Evolutionary conservation across 2,329 filamentous ascomycete species (phyloP).

Genomic region (Hysterium pulicare): DNA sequence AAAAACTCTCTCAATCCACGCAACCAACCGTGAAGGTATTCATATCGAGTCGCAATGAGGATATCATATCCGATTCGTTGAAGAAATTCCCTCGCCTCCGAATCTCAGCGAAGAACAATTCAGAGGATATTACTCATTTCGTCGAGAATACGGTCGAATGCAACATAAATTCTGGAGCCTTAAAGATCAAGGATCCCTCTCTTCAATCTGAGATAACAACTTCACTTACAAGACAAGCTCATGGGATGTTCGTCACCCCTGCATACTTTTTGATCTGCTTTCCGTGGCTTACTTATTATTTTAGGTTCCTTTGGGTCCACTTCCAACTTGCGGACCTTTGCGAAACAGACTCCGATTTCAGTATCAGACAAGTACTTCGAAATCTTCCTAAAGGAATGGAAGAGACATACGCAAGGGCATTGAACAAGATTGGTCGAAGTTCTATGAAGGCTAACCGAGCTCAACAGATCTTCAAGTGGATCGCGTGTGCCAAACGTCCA

Average conservation of each 20-base stretch:
- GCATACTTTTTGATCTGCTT: background rate
- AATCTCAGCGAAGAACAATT: conserved; percentile 4
- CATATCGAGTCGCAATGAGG: too few relatives aligned
- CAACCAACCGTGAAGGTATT: too few relatives aligned
- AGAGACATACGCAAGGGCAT: conserved; percentile 7
- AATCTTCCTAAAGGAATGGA: conserved; percentile 7
- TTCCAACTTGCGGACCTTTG: conserved; percentile 9
- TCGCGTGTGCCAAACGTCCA: conserved; percentile 4
- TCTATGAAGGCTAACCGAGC: background rate
- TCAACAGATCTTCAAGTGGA: conserved; percentile 5
- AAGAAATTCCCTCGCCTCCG: background rate
- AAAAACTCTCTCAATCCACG: too few relatives aligned
- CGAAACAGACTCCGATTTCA: conserved; percentile 5
- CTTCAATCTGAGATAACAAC: conserved; percentile 4
- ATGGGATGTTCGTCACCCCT: conserved; percentile 5
- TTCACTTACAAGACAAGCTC: conserved; percentile 4
- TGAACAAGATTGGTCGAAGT: conserved; percentile 6
- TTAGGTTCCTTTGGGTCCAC: conserved; percentile 8
- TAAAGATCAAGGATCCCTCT: too few relatives aligned
- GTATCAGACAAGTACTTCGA: conserved; percentile 4
- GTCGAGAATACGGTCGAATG: conserved; percentile 3
- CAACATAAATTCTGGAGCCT: conserved; percentile 2
- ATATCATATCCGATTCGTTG: too few relatives aligned
- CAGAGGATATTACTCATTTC: conserved; percentile 3
- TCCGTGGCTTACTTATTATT: background rate